Percentiles rank a stretch among this genome's conserved stretches.
These are phyloP conservation scores for Gossypium lobatum DNA, from an alignment of 441 rosid genomes.

Conservation along the genomic window DNA sequence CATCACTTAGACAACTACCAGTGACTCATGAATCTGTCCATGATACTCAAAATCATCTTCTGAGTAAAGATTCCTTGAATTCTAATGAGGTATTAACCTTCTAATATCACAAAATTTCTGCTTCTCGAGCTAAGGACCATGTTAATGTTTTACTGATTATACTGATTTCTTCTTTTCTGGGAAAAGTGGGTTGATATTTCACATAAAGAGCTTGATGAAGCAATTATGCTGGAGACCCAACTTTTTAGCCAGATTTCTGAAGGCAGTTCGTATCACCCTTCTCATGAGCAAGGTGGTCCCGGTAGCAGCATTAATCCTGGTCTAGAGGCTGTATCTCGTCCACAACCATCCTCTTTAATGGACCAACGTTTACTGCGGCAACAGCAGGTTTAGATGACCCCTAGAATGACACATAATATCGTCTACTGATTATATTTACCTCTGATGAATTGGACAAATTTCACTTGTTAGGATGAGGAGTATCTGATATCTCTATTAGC, in stretches of 20 bases:
- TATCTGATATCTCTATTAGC: slow-evolving; percentile 36
- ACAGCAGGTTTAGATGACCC: slow-evolving; percentile 30
- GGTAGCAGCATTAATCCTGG: slow-evolving; percentile 15
- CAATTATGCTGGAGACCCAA: slow-evolving; percentile 57
- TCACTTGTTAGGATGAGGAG: slow-evolving; percentile 36
- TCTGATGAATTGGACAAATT: slow-evolving; percentile 4
- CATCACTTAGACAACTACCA: slow-evolving; percentile 32
- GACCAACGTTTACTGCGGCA: slow-evolving; percentile 23
- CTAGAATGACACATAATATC: background rate
- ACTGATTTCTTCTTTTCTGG: slow-evolving; percentile 16
- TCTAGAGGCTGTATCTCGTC: slow-evolving; percentile 17
- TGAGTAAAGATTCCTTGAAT: slow-evolving; percentile 22
- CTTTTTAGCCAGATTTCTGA: slow-evolving; percentile 41
- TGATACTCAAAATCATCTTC: slow-evolving; percentile 15
- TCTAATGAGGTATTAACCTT: slow-evolving; percentile 31
- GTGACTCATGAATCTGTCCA: slow-evolving; percentile 23
- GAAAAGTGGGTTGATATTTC: slow-evolving; percentile 59
- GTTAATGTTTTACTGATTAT: slow-evolving; percentile 4
- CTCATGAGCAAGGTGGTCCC: slow-evolving; percentile 10
- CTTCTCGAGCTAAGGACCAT: background rate
- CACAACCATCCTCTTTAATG: slow-evolving; percentile 21
- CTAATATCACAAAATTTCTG: background rate
- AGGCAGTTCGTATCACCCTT: slow-evolving; percentile 22
- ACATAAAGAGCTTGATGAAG: slow-evolving; percentile 56
- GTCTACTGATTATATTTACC: slow-evolving; percentile 2